Evolutionary conservation across 179 eudicot species (phyloP), one percentile per base, ranked within the genome.

Genomic region (Silene vulgaris): DNA sequence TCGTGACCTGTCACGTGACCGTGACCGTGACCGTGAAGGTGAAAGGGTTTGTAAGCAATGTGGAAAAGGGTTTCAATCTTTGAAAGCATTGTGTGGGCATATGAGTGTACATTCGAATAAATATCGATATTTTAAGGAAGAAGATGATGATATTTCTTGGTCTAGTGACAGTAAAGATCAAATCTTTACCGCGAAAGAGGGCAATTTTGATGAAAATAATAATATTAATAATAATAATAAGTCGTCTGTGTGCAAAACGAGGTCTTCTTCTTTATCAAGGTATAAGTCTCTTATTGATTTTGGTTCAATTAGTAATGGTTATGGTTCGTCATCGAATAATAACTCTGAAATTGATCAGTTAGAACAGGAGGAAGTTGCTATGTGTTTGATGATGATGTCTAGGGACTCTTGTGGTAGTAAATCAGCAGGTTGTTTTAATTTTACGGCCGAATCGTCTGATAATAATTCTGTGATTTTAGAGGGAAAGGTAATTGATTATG

Each of bases 1-100:
- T 59, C 74, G 74, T 57, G 26, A 23, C 26, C 26, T 23, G 26
- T 23, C 26, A 23, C 26, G 26, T 23, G 72, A 78, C 2, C 8
- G 40, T 29, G 32, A 29, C 32, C 32, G 32, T 35, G 37, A 32
- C 37, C 37, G 37, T 32, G 37, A 32, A 0, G 40, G 40, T 5
- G 79, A 81, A n/a, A 88, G 84, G 72, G 67, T 85, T 16, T 93
- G 99, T 71, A 87, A 84, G 73, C 90, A 90, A 84, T 92, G 99
- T 85, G 97, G 99, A 0, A 95, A 85, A 79, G 85, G 81, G 32
- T 92, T 95, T 77, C 89, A 82, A 17, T 92, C 97, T 21, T 79
- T 89, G 84, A 92, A 92, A 79, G 96, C 99, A 69, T 81, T 95
- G 26, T 92, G 91, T 84, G 99, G 99, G 11, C 99, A 95, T 78